Evolutionary conservation across 352 stramenopile genomes (phyloP).

Genomic region (Ophiocytium majus): DNA sequence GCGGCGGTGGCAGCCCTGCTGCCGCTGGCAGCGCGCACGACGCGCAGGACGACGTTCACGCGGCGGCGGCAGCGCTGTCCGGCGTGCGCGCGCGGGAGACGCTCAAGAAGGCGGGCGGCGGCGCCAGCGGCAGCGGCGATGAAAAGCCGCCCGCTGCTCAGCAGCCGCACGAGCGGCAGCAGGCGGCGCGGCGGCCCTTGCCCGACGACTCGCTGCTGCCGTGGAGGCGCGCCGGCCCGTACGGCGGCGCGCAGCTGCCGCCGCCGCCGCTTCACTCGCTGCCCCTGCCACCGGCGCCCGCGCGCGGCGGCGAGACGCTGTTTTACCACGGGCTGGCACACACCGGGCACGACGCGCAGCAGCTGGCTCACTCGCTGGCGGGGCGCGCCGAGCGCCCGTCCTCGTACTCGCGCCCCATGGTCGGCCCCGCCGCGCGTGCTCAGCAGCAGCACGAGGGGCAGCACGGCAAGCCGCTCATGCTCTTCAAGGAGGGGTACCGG

Average conservation of each 20-base stretch:
- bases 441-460: too few species aligned
- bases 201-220: too few species aligned
- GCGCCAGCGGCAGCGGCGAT: neutral
- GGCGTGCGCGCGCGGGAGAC: neutral
- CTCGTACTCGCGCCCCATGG: neutral
- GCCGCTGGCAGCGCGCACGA: neutral
- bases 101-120: neutral
- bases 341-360: neutral
- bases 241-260: too few species aligned
- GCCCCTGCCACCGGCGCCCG: too few species aligned
- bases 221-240: neutral
- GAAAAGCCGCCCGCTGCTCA: too few species aligned
- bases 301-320: neutral
- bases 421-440: too few species aligned
- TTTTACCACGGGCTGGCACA: neutral
- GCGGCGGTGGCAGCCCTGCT: neutral
- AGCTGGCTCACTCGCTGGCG: neutral
- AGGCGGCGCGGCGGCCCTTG: neutral
- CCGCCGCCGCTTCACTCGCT: neutral
- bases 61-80: neutral
- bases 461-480: too few species aligned
- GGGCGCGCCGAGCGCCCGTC: neutral
- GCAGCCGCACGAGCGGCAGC: too few species aligned
- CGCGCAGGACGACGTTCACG: neutral
- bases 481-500: too few species aligned